Percentiles rank a stretch among this genome's conserved stretches.
Conservation (phyloP, 1,139 yeast species). For the Candida frijolesensis region DNA sequence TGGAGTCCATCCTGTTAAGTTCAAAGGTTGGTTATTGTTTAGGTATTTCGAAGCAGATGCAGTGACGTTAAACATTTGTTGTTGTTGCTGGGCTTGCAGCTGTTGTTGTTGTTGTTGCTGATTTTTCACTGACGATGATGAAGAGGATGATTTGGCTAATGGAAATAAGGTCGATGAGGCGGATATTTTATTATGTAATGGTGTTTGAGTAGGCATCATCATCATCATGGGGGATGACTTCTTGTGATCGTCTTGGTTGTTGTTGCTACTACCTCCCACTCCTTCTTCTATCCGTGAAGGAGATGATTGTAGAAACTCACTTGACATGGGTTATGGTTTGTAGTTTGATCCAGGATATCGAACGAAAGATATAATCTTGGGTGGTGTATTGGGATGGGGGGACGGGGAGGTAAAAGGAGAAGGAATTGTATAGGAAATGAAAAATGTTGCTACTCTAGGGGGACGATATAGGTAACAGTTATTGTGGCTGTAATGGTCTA, state of each 20-base stretch:
- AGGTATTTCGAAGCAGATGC: constrained; percentile 31
- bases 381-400: background rate
- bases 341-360: background rate
- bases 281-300: constrained; percentile 24
- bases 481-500: too few species aligned
- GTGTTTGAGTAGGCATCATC: constrained; percentile 11
- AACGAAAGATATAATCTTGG: too few species aligned
- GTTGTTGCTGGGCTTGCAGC: constrained; percentile 11
- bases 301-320: constrained; percentile 35
- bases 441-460: too few species aligned
- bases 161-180: constrained; percentile 5
- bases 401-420: background rate
- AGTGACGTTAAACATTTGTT: constrained; percentile 19
- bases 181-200: constrained; percentile 11
- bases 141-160: constrained; percentile 9
- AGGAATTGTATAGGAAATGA: too few species aligned
- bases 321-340: background rate
- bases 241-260: background rate
- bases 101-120: constrained; percentile 9
- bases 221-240: background rate
- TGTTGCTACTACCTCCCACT: background rate
- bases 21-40: constrained; percentile 17
- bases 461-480: too few species aligned
- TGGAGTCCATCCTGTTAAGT: constrained; percentile 49
- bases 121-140: constrained; percentile 9